Evolutionary conservation across 306 rosid genomes (phyloP).

Genomic region (Trichosanthes truncata): DNA sequence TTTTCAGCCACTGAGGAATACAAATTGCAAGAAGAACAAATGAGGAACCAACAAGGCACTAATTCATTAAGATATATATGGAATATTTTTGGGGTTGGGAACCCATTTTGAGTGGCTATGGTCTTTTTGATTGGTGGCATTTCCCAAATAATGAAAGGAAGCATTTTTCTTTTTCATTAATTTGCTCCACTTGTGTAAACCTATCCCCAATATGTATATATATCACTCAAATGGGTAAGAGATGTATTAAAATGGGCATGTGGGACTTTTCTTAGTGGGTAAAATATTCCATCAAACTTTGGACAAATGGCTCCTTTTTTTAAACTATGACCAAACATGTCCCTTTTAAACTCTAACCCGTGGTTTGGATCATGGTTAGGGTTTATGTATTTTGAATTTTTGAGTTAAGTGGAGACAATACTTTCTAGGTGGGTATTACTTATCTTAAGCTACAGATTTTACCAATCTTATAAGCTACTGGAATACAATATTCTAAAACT

Average conservation of each 20-base stretch:
- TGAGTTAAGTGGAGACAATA: no score
- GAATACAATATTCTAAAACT: no score
- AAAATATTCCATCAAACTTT: not conserved
- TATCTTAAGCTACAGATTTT: no score
- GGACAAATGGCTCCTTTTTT: not conserved
- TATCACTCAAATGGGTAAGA: not conserved
- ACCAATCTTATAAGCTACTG: no score
- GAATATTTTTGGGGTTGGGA: not conserved
- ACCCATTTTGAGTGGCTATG: slow-evolving; percentile 6
- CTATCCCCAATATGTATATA: not conserved
- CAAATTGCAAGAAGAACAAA: not conserved
- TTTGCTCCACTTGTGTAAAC: slow-evolving; percentile 1
- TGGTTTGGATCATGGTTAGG: not conserved
- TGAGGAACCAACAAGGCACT: not conserved
- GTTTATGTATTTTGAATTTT: not conserved
- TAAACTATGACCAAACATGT: not conserved
- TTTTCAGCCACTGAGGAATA: not conserved
- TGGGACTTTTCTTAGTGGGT: not conserved
- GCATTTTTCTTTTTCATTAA: not conserved
- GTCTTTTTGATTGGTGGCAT: not conserved
- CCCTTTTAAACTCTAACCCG: not conserved
- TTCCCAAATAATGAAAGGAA: not conserved
- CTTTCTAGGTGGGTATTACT: no score
- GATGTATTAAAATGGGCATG: not conserved
- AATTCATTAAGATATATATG: not conserved